These are phyloP conservation scores for Colletotrichum simmondsii DNA, from an alignment of 2,329 filamentous ascomycete species.

Conservation along the genomic window DNA sequence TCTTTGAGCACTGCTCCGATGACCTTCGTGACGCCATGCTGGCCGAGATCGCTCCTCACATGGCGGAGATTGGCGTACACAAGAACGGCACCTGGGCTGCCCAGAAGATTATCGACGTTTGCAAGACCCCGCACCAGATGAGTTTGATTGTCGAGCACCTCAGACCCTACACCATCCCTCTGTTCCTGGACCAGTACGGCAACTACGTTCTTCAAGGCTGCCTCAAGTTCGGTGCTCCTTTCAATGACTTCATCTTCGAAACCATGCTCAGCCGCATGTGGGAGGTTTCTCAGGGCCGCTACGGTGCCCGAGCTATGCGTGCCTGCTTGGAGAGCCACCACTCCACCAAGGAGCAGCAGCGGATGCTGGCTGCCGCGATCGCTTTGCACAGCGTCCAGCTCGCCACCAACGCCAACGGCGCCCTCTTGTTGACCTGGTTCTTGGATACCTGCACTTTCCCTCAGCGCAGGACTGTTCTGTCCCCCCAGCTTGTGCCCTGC, in stretches of 20 bases:
- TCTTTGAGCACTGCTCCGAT: slow-evolving; percentile 97
- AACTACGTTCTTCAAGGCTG: slow-evolving; percentile 99
- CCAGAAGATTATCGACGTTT: slow-evolving; percentile 98
- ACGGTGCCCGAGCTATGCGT: slow-evolving; percentile 94
- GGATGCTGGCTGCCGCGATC: slow-evolving; percentile 93
- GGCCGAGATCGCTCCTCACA: slow-evolving; percentile 84
- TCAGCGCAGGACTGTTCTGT: slow-evolving; percentile 87
- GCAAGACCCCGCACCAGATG: slow-evolving; percentile 87
- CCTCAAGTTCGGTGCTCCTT: slow-evolving; percentile 87
- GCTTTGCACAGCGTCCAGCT: slow-evolving; percentile 97
- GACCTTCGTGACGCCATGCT: slow-evolving; percentile 92
- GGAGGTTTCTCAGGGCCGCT: slow-evolving; percentile 92
- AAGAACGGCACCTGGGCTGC: slow-evolving; percentile 99
- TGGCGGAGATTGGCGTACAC: slow-evolving; percentile 96
- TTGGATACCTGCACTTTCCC: slow-evolving; percentile 98
- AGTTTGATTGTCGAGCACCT: slow-evolving; percentile 84
- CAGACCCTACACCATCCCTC: slow-evolving; percentile 85
- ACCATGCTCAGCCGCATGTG: slow-evolving; percentile 94
- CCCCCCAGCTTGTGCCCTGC: slow-evolving; percentile 90
- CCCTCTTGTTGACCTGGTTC: slow-evolving; percentile 95
- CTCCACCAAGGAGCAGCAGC: slow-evolving; percentile 92
- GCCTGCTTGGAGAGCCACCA: slow-evolving; percentile 97
- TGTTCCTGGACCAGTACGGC: slow-evolving; percentile 97
- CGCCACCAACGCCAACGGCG: slow-evolving; percentile 95
- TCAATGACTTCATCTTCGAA: slow-evolving; percentile 98